Percentiles rank a stretch among this genome's conserved stretches.
Conservation (phyloP, 768 basidiomycete species). For the Suillus discolor region DNA sequence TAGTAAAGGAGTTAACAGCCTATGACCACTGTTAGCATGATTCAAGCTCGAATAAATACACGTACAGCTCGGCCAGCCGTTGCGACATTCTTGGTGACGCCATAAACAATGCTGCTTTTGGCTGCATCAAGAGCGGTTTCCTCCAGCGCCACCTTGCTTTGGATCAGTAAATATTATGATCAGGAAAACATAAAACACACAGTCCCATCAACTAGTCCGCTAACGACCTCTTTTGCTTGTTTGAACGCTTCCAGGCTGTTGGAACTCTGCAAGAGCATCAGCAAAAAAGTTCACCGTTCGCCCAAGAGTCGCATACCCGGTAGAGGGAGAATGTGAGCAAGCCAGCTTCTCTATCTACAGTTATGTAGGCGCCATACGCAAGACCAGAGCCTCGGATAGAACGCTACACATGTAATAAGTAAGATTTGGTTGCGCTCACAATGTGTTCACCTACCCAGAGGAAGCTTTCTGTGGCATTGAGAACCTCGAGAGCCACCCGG, state of each 20-base stretch:
- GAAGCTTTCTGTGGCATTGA: constrained; percentile 94
- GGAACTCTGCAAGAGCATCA: constrained; percentile 59
- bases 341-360: constrained; percentile 77
- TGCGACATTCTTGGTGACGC: constrained; percentile 77
- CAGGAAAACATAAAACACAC: constrained; percentile 45
- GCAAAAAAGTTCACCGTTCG: constrained; percentile 7
- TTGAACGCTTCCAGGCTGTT: constrained; percentile 78
- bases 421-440: constrained; percentile 12
- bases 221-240: constrained; percentile 77
- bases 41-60: constrained; percentile 11
- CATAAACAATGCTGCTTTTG: constrained; percentile 89
- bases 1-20: constrained; percentile 83
- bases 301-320: constrained; percentile 50
- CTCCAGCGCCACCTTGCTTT: constrained; percentile 71
- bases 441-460: constrained; percentile 68
- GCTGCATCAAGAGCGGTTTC: constrained; percentile 85
- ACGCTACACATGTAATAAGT: constrained; percentile 46
- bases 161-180: constrained; percentile 1
- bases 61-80: constrained; percentile 87
- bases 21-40: constrained; percentile 31
- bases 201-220: constrained; percentile 78
- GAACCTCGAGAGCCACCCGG: constrained; percentile 78
- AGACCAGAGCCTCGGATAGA: constrained; percentile 93
- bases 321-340: constrained; percentile 77
- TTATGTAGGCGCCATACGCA: constrained; percentile 87